A percentile compares a stretch with the other conserved stretches of the same genome.
These are phyloP conservation scores for Solanum hybrid DNA, from an alignment of 305 asterid genomes.

Conservation along the genomic window DNA sequence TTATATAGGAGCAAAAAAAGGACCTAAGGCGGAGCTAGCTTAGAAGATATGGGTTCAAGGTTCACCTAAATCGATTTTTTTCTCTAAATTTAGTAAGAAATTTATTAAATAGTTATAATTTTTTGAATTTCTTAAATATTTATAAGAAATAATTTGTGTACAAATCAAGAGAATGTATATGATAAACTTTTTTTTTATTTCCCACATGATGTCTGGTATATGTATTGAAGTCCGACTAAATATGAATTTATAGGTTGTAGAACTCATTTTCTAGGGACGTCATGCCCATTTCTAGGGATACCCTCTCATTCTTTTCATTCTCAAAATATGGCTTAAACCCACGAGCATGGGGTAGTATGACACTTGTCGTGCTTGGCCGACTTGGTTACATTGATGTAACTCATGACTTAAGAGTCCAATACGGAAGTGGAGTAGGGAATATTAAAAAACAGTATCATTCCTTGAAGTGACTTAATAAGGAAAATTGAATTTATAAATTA, in stretches of 20 bases:
- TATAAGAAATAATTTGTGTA: background rate
- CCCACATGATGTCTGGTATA: background rate
- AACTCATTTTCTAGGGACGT: background rate
- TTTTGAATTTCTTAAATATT: no score
- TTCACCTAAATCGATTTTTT: background rate
- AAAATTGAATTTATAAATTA: background rate
- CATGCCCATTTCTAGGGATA: background rate
- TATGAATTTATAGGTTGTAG: background rate
- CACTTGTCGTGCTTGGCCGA: background rate
- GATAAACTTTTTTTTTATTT: no score
- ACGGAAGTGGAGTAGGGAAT: background rate
- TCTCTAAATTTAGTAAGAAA: background rate
- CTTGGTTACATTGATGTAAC: background rate
- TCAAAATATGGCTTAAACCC: background rate
- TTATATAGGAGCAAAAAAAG: conserved; percentile 26
- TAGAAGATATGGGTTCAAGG: background rate
- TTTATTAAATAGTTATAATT: background rate
- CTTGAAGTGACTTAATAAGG: background rate
- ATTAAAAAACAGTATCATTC: background rate
- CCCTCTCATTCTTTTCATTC: background rate
- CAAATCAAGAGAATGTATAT: background rate
- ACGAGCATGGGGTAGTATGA: background rate
- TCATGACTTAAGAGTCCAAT: background rate
- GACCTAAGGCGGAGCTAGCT: background rate
- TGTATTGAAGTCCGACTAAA: background rate